Evolutionary conservation across 1,139 yeast genomes (phyloP), one percentile per base, ranked within the genome.

Genomic region (Magnusiomyces suaveolens): DNA sequence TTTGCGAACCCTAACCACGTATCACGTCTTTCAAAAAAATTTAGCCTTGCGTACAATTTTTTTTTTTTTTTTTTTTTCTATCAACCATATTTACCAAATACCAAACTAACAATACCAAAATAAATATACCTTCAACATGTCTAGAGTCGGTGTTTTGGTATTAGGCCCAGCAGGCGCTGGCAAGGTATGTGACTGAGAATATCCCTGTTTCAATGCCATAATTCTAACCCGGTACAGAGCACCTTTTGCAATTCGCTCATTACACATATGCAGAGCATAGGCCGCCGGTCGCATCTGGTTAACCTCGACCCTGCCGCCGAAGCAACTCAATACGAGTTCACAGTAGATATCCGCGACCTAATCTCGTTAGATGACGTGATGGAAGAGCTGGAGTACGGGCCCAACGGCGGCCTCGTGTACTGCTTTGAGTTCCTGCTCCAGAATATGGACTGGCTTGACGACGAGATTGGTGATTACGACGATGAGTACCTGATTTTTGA

Each of bases 91-190:
- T 29, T 29, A 12, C 12, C 36, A 29, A 29, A 29, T 12, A 6
- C 36, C 36, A 29, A 12, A 29, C 36, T 29, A 12, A 6, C 12
- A 6, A 8, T 29, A 8, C 12, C 12, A 8, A 8, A 29, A 29
- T 29, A 29, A 8, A 29, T 29, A 29, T 29, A 29, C 36, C 6
- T 12, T 8, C 6, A 46, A 18, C 14, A 92, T 92, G 98, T 88
- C 97, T 2, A 76, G 96, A 71, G 96, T 89, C 1, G 98, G 97
- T 56, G 94, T 89, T n/a, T 73, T 92, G 61, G 96, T 92, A 1
- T 71, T 92, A 61, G 98, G 98, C 0, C 98, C 98, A 18, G 98
- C 98, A 0, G 98, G 98, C 41, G 97, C 86, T 16, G 98, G 98
- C 12, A 92, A 84, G 60, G 72, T 70, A 52, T 3, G 65, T 54